phyloP scores from a whole-genome alignment of 2,329 filamentous ascomycete species.

The Septoria linicola region DNA sequence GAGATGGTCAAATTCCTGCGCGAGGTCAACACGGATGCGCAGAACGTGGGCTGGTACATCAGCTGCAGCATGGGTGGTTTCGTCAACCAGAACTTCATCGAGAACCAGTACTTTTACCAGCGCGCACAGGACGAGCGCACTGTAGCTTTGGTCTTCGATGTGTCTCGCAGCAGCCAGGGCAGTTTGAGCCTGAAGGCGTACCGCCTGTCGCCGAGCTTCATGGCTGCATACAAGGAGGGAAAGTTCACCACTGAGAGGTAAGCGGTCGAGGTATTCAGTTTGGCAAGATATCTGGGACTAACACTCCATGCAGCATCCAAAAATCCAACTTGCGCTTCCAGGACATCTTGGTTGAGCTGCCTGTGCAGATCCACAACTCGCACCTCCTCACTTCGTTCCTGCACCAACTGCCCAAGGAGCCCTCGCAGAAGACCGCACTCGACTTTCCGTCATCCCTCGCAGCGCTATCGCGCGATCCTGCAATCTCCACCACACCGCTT shows the following conservation, averaged over 20 bases:
- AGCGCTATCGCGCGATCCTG: conserved; percentile 67
- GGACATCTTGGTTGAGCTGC: conserved; percentile 89
- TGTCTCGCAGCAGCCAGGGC: conserved; percentile 91
- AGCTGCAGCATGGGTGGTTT: conserved; percentile 99
- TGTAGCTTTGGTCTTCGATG: conserved; percentile 88
- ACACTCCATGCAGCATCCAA: conserved; percentile 65
- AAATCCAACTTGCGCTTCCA: conserved; percentile 92
- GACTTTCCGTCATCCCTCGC: conserved; percentile 75
- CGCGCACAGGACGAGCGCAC: conserved; percentile 83
- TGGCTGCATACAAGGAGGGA: conserved; percentile 89
- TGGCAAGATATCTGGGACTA: conserved; percentile 20
- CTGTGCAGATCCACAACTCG: conserved; percentile 90
- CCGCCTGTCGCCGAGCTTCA: conserved; percentile 81
- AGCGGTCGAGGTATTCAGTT: conserved; percentile 37
- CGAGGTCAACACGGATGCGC: conserved; percentile 97
- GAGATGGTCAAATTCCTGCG: conserved; percentile 97
- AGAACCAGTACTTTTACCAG: conserved; percentile 98
- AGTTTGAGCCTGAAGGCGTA: conserved; percentile 87
- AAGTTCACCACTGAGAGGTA: conserved; percentile 97
- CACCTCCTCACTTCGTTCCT: conserved; percentile 94
- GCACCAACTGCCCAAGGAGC: conserved; percentile 78
- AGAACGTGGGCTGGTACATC: conserved; percentile 98
- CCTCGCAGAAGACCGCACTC: conserved; percentile 59
- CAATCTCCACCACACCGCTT: conserved; percentile 62
- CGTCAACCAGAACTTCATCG: conserved; percentile 88